phyloP scores from a whole-genome alignment of 176 grass and related monocot genomes.

The Eragrostis nindensis region DNA sequence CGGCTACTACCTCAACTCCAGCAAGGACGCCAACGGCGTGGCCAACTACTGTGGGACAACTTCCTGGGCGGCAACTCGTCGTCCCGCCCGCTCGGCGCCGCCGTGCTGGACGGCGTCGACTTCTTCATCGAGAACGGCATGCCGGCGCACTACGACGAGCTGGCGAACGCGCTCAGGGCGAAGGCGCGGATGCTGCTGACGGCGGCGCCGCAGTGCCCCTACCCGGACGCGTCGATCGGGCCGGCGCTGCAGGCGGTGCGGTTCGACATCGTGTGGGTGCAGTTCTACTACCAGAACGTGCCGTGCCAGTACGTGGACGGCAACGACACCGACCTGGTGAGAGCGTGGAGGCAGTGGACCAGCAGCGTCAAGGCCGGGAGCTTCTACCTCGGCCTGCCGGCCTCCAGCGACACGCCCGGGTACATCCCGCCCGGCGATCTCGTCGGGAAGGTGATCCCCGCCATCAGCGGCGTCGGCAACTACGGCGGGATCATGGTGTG shows the following conservation, averaged over 20 bases:
- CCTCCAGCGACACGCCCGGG: conserved; percentile 20
- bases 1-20: conserved; percentile 47
- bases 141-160: too few species aligned
- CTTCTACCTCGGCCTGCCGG: conserved; percentile 49
- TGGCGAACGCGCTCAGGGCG: too few species aligned
- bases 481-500: conserved; percentile 78
- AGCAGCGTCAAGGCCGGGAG: too few species aligned
- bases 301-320: conserved; percentile 39
- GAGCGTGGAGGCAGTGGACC: too few species aligned
- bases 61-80: conserved; percentile 47
- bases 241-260: conserved; percentile 42
- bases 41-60: conserved; percentile 75
- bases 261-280: conserved; percentile 62
- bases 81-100: conserved; percentile 51
- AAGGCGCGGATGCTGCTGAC: conserved; percentile 31
- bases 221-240: conserved; percentile 48
- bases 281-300: conserved; percentile 62
- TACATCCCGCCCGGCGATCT: too few species aligned
- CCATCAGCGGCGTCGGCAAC: conserved; percentile 1
- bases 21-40: conserved; percentile 52
- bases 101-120: conserved; percentile 73
- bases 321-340: conserved; percentile 20
- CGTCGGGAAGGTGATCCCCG: conserved; percentile 39
- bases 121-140: conserved; percentile 47
- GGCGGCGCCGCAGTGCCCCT: conserved; percentile 59